These are phyloP conservation scores for Phaeoacremonium minimum DNA, from an alignment of 2,329 filamentous ascomycete genomes.

Conservation along the genomic window DNA sequence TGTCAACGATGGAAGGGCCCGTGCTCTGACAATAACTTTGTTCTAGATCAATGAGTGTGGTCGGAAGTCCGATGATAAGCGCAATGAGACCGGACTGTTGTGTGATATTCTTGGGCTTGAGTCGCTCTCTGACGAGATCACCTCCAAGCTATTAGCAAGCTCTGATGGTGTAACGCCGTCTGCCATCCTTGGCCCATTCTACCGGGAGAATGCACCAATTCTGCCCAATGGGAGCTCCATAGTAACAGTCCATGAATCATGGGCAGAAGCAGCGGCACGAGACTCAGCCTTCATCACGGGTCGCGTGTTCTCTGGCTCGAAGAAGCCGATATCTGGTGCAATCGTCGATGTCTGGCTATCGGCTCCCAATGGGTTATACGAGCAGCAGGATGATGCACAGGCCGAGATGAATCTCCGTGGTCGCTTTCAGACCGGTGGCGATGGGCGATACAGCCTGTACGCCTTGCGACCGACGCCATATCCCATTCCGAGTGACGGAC, in stretches of 20 bases:
- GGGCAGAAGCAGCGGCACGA: too few relatives aligned
- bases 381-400: slow-evolving; percentile 64
- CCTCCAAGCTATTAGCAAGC: too few relatives aligned
- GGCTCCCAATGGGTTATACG: slow-evolving; percentile 64
- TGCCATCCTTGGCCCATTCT: slow-evolving; percentile 83
- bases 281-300: too few relatives aligned
- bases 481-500: slow-evolving; percentile 43
- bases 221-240: slow-evolving; percentile 68
- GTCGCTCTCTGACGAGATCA: slow-evolving; percentile 75
- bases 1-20: too few relatives aligned
- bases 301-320: too few relatives aligned
- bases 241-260: too few relatives aligned
- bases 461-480: slow-evolving; percentile 49
- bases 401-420: slow-evolving; percentile 62
- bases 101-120: slow-evolving; percentile 75
- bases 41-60: slow-evolving; percentile 68
- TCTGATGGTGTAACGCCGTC: too few relatives aligned
- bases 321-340: slow-evolving; percentile 60
- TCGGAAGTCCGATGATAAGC: slow-evolving; percentile 61
- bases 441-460: slow-evolving; percentile 57
- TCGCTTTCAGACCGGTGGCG: slow-evolving; percentile 57
- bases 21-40: too few relatives aligned
- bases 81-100: slow-evolving; percentile 71
- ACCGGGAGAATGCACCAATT: slow-evolving; percentile 67
- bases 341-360: slow-evolving; percentile 78